phyloP scores from a whole-genome alignment of 1,284 basidiomycete species.

The Marasmius sp. region DNA sequence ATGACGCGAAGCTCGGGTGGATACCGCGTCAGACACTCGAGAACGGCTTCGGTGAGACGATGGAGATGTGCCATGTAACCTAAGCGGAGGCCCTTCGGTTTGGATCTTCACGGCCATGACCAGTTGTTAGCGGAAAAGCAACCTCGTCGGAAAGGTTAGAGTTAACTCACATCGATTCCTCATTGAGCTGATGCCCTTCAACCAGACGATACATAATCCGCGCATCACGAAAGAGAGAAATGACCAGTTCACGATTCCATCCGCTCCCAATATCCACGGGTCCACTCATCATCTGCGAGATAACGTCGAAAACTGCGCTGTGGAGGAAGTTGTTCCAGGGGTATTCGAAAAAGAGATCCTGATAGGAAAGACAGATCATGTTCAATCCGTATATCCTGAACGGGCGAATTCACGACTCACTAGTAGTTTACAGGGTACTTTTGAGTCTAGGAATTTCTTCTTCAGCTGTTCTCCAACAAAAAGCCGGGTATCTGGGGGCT shows the following conservation, averaged over 20 bases:
- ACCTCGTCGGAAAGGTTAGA: not conserved
- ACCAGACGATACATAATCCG: conserved; percentile 80
- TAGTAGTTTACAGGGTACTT: conserved; percentile 73
- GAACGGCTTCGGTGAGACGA: conserved; percentile 89
- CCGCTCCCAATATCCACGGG: conserved; percentile 71
- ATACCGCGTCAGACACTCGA: conserved; percentile 83
- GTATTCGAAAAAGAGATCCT: conserved; percentile 94
- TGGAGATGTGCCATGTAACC: conserved; percentile 98
- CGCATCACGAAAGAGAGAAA: conserved; percentile 81
- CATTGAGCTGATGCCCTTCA: conserved; percentile 80
- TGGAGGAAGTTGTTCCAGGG: conserved; percentile 99
- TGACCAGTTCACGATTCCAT: conserved; percentile 77
- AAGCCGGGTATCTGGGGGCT: conserved; percentile 30
- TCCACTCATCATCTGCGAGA: conserved; percentile 95
- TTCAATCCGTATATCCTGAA: conserved; percentile 1
- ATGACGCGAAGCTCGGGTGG: conserved; percentile 74
- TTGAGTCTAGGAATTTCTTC: conserved; percentile 68
- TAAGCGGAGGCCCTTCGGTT: conserved; percentile 72
- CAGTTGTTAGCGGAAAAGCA: conserved; percentile 2
- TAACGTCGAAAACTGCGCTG: conserved; percentile 93
- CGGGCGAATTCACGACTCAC: conserved; percentile 42
- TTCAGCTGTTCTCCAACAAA: conserved; percentile 81
- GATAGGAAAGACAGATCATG: conserved; percentile 6
- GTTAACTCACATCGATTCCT: conserved; percentile 61
- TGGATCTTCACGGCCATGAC: conserved; percentile 27